Base-by-base conservation (phyloP, 208 protist species). In the Porcisia hertigi region DNA sequence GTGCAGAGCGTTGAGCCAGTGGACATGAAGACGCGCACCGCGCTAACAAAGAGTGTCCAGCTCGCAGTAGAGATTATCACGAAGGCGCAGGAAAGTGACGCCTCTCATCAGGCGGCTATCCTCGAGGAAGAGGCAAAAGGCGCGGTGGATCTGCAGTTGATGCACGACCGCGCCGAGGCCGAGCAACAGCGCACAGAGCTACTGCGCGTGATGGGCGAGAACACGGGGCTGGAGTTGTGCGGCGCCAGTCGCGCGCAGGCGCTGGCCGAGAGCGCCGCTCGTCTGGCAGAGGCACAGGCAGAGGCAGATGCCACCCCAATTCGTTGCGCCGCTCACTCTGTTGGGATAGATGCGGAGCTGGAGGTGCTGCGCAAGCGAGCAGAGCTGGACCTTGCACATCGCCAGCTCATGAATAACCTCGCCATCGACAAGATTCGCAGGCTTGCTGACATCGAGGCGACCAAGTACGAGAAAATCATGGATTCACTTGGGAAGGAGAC, bases 1-100 rank as follows among this genome's bases (percentile, higher is more conserved):
- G 89, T 99, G 64, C 96, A 98, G 77, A 92, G 84, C 43, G 94
- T 99, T 8, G 90, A 98, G 80, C 96, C 97, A 23, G 96, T 98
- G 16, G 96, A 99, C 75, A 77, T 83, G 63, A 85, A 94, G 70
- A 99, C 96, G 18, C 88, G 86, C 23, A 76, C 91, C 11, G 90
- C 92, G 11, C 88, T 98, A 25, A 89, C 80, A 63, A 93, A 97
- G 79, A 96, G 91, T 69, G 93, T 97, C 64, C 95, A 98, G 85
- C 88, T 97, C 14, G 95, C 95, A 60, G 95, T 98, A 72, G 91
- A 98, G 71, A 98, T 98, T 64, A 97, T 96, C 65, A 97, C 95
- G 23, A 90, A 91, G 64, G 86, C 88, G 23, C 95, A 97, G 87
- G 93, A 97, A 63, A 96, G 92, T 74, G 85, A 92, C 67, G 93